Percentiles rank a stretch among this genome's conserved stretches.
These are phyloP conservation scores for Hygrocybe coccinea DNA, from an alignment of 768 basidiomycete genomes.

Conservation along the genomic window DNA sequence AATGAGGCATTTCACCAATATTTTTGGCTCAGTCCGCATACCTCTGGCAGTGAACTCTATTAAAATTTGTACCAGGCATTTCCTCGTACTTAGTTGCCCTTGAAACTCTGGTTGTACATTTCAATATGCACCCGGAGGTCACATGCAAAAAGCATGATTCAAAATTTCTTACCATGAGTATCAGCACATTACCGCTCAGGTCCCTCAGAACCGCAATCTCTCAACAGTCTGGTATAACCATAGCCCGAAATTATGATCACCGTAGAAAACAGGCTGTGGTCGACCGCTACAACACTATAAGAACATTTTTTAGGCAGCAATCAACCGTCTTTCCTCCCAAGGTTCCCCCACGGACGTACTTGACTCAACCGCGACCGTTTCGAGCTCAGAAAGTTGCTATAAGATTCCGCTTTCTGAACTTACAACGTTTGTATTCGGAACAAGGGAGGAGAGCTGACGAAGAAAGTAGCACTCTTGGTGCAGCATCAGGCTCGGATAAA, in stretches of 20 bases:
- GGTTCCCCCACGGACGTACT: not conserved
- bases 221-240: not conserved
- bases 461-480: not conserved
- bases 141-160: too few species aligned
- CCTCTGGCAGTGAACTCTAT: too few species aligned
- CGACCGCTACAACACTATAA: conserved; percentile 57
- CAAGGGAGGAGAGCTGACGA: not conserved
- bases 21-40: too few species aligned
- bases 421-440: not conserved
- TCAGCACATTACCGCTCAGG: not conserved
- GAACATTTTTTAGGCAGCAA: conserved; percentile 50
- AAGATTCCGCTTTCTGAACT: not conserved
- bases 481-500: not conserved
- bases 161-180: too few species aligned
- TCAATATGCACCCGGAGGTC: too few species aligned
- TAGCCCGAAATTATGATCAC: conserved; percentile 5
- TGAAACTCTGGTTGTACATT: too few species aligned
- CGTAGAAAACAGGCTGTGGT: conserved; percentile 28
- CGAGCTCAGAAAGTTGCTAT: not conserved
- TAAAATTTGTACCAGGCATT: too few species aligned
- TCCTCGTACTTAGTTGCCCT: too few species aligned
- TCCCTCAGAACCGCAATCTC: not conserved
- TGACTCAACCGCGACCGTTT: not conserved
- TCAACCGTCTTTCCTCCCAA: not conserved
- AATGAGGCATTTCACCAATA: too few species aligned